Evolutionary conservation across 306 rosid species (phyloP), one percentile per base, ranked within the genome.

Genomic region (Cicer bijugum): DNA sequence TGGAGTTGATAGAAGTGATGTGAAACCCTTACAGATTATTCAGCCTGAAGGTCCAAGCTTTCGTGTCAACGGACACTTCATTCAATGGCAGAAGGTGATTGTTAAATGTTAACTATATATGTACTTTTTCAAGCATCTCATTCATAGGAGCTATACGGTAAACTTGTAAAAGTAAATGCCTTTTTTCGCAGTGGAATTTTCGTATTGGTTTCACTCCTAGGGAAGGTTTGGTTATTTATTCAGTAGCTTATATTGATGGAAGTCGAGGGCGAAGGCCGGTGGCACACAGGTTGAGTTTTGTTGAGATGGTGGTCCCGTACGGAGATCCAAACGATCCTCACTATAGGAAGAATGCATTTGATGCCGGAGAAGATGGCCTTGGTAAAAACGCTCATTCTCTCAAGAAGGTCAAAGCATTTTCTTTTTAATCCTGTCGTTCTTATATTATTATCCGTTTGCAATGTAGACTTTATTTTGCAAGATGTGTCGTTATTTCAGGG

Each of bases 251-350:
- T 74, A 75, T 86, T 76, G 96, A 90, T 46, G 91, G 91, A 58
- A 90, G 85, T 82, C 80, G 91, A 52, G 96, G 96, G 65, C 86
- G 96, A 28, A 86, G 96, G 55, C 87, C 93, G 20, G 91, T 90
- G 50, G 96, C 91, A 23, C 91, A 90, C 75, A 83, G 91, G 55
- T 78, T 90, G 72, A 90, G 96, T 72, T 90, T 88, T 78, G 87
- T 86, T 71, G 96, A 90, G 84, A 90, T 90, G 96, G 96, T 90
- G 72, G 96, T 90, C 74, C 96, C 96, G 10, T 90, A 90, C 50
- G 96, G 96, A 67, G 96, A 90, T 84, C 91, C 96, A 44, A 90
- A 90, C 67, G 91, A 86, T 86, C 96, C 96, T 72, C 96, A 90
- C 80, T 88, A 88, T 75, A 85, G 96, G 81, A 90, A 90, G 78